Evolutionary conservation across 371 early-diverging fungal genomes (phyloP).

Genomic region (Saksenaea oblongispora): DNA sequence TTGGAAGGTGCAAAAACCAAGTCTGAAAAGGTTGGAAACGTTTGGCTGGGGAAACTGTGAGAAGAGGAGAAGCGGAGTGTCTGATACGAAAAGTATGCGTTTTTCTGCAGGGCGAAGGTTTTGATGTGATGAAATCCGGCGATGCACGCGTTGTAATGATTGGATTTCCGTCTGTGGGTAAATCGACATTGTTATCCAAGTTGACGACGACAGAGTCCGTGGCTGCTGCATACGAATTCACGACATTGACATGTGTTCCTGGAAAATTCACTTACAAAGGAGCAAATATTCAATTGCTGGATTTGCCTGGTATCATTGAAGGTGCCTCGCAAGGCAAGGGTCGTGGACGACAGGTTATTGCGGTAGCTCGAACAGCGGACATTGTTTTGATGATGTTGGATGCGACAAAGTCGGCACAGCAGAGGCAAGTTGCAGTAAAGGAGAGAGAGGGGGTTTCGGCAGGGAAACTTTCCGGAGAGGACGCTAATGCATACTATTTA

Average conservation of each 20-base stretch:
- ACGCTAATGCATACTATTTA: neutral
- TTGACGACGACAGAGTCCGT: conserved; percentile 95
- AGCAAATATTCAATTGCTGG: conserved; percentile 95
- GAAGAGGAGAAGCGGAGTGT: too few species aligned
- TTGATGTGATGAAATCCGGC: conserved; percentile 98
- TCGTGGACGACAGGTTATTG: conserved; percentile 95
- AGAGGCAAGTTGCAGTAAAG: conserved; percentile 55
- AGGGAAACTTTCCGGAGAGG: neutral
- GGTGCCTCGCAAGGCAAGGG: conserved; percentile 98
- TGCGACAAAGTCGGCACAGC: conserved; percentile 90
- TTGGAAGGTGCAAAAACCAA: conserved; percentile 83
- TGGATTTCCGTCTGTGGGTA: conserved; percentile 99
- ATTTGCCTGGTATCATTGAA: conserved; percentile 90
- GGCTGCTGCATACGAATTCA: conserved; percentile 97
- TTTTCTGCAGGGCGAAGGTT: conserved; percentile 82
- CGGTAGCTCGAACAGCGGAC: conserved; percentile 98
- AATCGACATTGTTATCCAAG: conserved; percentile 96
- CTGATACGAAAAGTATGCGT: too few species aligned
- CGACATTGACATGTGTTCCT: conserved; percentile 98
- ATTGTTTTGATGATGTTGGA: conserved; percentile 98
- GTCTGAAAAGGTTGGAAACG: conserved; percentile 73
- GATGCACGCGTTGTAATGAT: conserved; percentile 99
- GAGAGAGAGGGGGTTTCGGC: neutral
- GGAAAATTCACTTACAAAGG: conserved; percentile 98
- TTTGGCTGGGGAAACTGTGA: too few species aligned